Evolutionary conservation across 2,329 filamentous ascomycete genomes (phyloP).

Genomic region (Calonectria pteridis): DNA sequence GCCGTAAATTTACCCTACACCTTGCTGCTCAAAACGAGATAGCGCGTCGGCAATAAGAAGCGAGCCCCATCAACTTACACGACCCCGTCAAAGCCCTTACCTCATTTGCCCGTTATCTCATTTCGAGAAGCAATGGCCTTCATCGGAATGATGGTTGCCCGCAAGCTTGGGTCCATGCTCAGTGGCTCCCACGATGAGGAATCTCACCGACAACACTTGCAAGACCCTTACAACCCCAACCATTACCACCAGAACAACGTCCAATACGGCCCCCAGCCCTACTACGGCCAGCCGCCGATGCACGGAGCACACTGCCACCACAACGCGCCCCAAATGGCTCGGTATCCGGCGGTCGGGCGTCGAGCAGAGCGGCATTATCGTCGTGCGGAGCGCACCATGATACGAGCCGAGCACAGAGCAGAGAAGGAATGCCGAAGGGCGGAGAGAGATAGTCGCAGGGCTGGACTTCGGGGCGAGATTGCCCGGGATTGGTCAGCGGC

Average conservation of each 20-base stretch:
- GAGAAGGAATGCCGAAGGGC: slow-evolving; percentile 29
- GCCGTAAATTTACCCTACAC: slow-evolving; percentile 13
- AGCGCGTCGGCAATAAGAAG: background rate
- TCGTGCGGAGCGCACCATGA: slow-evolving; percentile 36
- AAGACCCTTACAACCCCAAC: background rate
- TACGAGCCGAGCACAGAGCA: slow-evolving; percentile 35
- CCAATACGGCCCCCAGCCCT: background rate
- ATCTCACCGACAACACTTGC: background rate
- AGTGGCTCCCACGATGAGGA: slow-evolving; percentile 17
- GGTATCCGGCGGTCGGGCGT: slow-evolving; percentile 34
- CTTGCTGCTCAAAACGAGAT: background rate
- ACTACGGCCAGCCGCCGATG: background rate
- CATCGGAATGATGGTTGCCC: slow-evolving; percentile 24
- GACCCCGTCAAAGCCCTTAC: background rate
- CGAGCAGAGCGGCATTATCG: slow-evolving; percentile 35
- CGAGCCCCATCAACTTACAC: background rate
- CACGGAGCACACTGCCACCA: background rate
- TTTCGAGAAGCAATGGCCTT: slow-evolving; percentile 34
- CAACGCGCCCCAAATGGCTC: slow-evolving; percentile 10
- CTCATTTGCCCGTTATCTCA: background rate
- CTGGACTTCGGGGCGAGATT: slow-evolving; percentile 31
- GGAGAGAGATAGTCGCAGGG: slow-evolving; percentile 27
- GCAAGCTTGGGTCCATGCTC: background rate
- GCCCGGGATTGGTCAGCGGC: slow-evolving; percentile 16
- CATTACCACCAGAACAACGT: background rate